Evolutionary conservation across 805 yeast genomes (phyloP).

Genomic region (Scheffersomyces amazonensis): DNA sequence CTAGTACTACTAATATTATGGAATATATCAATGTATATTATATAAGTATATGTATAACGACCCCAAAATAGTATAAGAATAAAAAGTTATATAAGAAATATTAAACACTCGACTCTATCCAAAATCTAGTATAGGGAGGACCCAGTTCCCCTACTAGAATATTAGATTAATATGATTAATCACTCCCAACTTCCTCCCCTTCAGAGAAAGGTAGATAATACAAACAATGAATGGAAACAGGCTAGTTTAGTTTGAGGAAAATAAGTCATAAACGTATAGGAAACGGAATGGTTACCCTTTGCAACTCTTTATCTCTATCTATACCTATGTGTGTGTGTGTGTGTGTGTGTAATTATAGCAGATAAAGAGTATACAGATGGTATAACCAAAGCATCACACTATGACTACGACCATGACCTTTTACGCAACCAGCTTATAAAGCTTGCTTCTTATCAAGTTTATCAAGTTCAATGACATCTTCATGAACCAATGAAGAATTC

Average conservation of each 20-base stretch:
- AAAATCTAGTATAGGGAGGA: neutral
- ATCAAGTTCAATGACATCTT: neutral
- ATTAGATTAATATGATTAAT: neutral
- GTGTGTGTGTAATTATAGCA: too few relatives aligned
- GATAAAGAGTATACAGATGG: too few relatives aligned
- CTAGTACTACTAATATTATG: neutral
- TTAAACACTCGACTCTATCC: neutral
- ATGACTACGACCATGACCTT: too few relatives aligned
- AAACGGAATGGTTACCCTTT: too few relatives aligned
- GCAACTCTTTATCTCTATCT: too few relatives aligned
- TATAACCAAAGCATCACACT: too few relatives aligned
- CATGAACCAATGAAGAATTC: neutral
- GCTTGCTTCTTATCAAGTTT: too few relatives aligned
- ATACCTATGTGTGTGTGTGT: too few relatives aligned
- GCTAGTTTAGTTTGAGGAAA: too few relatives aligned
- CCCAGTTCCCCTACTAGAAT: neutral
- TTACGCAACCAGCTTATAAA: too few relatives aligned
- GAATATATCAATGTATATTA: constrained; percentile 1
- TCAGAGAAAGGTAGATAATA: neutral
- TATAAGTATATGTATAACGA: constrained; percentile 3
- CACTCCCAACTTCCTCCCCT: constrained; percentile 1
- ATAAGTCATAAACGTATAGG: too few relatives aligned
- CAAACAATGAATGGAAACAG: too few relatives aligned
- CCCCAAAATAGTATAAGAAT: constrained; percentile 7
- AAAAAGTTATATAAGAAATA: neutral